These are phyloP conservation scores for Linum usitatissimum DNA, from an alignment of 345 rosid genomes.

Conservation along the genomic window DNA sequence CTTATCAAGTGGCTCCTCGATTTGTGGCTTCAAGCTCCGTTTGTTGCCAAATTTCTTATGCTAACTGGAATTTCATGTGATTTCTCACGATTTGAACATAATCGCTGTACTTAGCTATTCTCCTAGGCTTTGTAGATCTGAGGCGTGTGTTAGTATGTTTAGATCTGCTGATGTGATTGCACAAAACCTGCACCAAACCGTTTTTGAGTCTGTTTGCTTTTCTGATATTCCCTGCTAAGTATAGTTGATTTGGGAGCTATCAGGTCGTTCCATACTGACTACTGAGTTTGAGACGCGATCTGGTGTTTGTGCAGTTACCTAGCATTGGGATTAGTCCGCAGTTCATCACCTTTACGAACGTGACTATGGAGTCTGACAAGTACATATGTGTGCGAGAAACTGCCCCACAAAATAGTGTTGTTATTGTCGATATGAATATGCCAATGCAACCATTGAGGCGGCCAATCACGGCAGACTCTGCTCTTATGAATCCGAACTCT, in stretches of 20 bases:
- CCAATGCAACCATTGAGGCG: constrained; percentile 76
- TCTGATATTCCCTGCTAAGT: not conserved
- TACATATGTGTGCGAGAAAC: constrained; percentile 84
- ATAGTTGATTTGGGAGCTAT: not conserved
- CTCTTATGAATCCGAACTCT: constrained; percentile 76
- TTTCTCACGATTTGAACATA: not conserved
- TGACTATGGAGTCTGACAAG: constrained; percentile 85
- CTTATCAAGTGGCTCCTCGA: constrained; percentile 8
- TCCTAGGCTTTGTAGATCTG: not conserved
- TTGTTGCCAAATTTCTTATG: not conserved
- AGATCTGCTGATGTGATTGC: not conserved
- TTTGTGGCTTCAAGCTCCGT: constrained; percentile 11
- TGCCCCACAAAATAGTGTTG: constrained; percentile 74
- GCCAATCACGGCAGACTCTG: constrained; percentile 81
- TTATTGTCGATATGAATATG: constrained; percentile 70
- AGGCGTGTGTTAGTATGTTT: not conserved
- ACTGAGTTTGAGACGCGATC: constrained; percentile 6
- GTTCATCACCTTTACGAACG: constrained; percentile 67
- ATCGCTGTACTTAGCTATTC: not conserved
- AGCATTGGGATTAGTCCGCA: constrained; percentile 66
- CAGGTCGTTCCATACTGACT: not conserved
- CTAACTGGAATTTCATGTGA: not conserved
- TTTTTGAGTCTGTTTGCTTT: constrained; percentile 25
- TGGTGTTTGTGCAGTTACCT: constrained; percentile 39
- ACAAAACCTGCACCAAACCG: too few species aligned